Percentiles rank a stretch among this genome's conserved stretches.
phyloP scores from a whole-genome alignment of 129 eudicot genomes.

The Sambucus nigra region DNA sequence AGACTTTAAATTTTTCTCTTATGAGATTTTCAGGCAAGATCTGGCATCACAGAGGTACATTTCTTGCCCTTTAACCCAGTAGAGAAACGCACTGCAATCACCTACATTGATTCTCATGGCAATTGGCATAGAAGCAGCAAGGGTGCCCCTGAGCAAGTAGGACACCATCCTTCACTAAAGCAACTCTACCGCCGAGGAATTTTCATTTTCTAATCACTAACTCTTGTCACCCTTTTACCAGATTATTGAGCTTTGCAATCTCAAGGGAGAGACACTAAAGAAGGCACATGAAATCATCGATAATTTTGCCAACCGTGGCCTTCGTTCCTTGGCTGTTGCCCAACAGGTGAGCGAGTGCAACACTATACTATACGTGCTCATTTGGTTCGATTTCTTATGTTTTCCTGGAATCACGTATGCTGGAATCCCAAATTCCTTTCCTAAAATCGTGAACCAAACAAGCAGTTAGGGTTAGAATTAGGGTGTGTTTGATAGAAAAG shows the following conservation, averaged over 20 bases:
- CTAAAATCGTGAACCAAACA: too few relatives aligned
- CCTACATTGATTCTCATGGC: slow-evolving; percentile 55
- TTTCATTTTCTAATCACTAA: background rate
- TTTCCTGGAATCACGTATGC: too few relatives aligned
- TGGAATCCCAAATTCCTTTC: too few relatives aligned
- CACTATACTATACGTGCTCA: background rate
- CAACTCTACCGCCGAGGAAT: background rate
- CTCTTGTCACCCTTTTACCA: slow-evolving; percentile 12
- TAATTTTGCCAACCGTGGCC: slow-evolving; percentile 76
- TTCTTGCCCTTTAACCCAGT: slow-evolving; percentile 89
- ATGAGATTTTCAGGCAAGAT: slow-evolving; percentile 39
- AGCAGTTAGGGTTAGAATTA: too few relatives aligned
- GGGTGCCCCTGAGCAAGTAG: slow-evolving; percentile 98
- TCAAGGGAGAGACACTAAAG: slow-evolving; percentile 49
- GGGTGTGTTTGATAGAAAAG: too few relatives aligned
- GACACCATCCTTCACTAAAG: background rate
- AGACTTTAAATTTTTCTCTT: too few relatives aligned
- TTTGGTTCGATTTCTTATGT: background rate
- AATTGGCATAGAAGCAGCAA: slow-evolving; percentile 82
- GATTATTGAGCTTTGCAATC: slow-evolving; percentile 77
- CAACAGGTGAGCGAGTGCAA: slow-evolving; percentile 31
- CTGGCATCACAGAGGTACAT: slow-evolving; percentile 76
- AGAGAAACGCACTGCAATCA: slow-evolving; percentile 85
- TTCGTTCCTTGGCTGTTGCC: slow-evolving; percentile 72
- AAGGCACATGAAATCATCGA: slow-evolving; percentile 60